Evolutionary conservation across 2,329 filamentous ascomycete genomes (phyloP).

Genomic region (Curvularia sp.): DNA sequence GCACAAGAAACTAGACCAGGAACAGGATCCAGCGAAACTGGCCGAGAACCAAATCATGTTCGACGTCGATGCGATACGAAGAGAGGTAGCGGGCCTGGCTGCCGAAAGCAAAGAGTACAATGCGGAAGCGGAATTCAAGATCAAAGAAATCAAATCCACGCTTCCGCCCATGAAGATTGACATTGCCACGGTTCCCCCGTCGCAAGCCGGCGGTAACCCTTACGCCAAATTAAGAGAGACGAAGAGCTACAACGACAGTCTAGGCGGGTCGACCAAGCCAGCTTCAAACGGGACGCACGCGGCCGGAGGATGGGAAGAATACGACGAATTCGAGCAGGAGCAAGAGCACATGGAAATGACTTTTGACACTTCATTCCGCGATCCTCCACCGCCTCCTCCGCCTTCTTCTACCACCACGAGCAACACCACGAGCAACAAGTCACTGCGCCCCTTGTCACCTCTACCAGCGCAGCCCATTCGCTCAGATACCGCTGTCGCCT

Average conservation of each 20-base stretch:
- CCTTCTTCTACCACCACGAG: constrained; percentile 21
- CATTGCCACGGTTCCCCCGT: constrained; percentile 33
- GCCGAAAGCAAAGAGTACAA: constrained; percentile 62
- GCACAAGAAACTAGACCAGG: constrained; percentile 39
- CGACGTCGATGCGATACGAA: constrained; percentile 89
- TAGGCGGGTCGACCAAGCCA: constrained; percentile 28
- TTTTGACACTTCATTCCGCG: constrained; percentile 52
- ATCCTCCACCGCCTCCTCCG: constrained; percentile 18
- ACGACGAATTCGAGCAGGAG: constrained; percentile 46
- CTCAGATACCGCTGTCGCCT: constrained; percentile 17
- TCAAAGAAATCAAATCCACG: constrained; percentile 85
- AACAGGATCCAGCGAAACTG: constrained; percentile 58
- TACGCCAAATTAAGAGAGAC: constrained; percentile 48
- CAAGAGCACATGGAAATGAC: constrained; percentile 52
- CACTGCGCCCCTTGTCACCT: not conserved
- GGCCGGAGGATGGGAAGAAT: constrained; percentile 39
- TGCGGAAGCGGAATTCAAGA: constrained; percentile 57
- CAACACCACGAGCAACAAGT: constrained; percentile 3
- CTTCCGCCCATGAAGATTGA: constrained; percentile 87
- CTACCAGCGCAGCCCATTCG: constrained; percentile 2
- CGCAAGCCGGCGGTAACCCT: constrained; percentile 21
- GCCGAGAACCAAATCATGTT: constrained; percentile 76
- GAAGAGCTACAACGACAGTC: constrained; percentile 53
- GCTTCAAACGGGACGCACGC: constrained; percentile 27
- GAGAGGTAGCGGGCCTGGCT: constrained; percentile 73